These are phyloP conservation scores for Teunomyces funiuensis DNA, from an alignment of 805 yeast genomes.

Conservation along the genomic window DNA sequence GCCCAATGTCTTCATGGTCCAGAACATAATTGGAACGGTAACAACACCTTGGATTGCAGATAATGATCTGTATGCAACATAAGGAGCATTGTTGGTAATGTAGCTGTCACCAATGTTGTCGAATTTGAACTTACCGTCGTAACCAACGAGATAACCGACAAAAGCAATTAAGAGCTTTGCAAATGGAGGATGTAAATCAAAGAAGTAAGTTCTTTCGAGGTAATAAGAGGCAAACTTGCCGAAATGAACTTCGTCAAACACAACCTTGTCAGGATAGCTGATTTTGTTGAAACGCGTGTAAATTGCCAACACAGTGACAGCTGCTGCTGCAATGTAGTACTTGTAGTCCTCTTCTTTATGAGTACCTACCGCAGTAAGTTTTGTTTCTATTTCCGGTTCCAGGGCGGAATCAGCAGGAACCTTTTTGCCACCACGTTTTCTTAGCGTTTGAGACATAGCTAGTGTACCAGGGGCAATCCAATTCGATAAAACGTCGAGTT, in stretches of 20 bases:
- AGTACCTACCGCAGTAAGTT: neutral
- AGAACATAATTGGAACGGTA: conserved; percentile 80
- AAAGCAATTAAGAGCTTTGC: conserved; percentile 90
- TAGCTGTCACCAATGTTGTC: conserved; percentile 86
- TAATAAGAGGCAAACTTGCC: conserved; percentile 86
- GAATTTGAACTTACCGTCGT: conserved; percentile 88
- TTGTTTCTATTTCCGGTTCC: neutral
- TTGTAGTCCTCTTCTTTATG: conserved; percentile 27
- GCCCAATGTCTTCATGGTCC: conserved; percentile 81
- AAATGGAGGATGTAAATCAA: conserved; percentile 97
- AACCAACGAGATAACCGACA: conserved; percentile 86
- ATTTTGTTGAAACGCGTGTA: conserved; percentile 61
- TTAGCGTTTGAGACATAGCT: conserved; percentile 28
- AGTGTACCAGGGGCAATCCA: neutral
- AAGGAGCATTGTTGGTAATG: conserved; percentile 77
- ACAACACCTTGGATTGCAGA: conserved; percentile 80
- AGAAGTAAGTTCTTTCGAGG: conserved; percentile 85
- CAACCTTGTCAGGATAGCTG: conserved; percentile 70
- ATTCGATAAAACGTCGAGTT: neutral
- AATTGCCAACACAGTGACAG: conserved; percentile 44
- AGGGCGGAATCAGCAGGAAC: conserved; percentile 7
- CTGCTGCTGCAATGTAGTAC: conserved; percentile 34
- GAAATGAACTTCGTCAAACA: conserved; percentile 84
- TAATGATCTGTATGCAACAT: conserved; percentile 75
- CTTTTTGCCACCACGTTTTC: conserved; percentile 28